Evolutionary conservation across 768 basidiomycete genomes (phyloP).

Genomic region (Cystofilobasidium capitatum): DNA sequence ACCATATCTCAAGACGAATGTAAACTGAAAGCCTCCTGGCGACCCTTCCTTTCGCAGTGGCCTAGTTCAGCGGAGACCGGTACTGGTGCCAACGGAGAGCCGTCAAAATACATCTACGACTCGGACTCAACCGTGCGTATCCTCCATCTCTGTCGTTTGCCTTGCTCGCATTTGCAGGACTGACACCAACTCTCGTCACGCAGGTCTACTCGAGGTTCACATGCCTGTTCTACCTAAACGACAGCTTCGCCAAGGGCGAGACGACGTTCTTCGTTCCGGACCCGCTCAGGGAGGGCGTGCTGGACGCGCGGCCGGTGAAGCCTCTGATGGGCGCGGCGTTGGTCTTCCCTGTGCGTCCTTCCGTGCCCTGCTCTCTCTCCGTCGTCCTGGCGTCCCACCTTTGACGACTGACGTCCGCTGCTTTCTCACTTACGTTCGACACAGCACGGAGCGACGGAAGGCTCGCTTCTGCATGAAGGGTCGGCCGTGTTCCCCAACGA

Average conservation of each 20-base stretch:
- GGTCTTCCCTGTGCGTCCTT: slow-evolving; percentile 43
- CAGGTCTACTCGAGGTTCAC: slow-evolving; percentile 25
- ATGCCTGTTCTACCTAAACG: slow-evolving; percentile 43
- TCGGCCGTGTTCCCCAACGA: slow-evolving; percentile 33
- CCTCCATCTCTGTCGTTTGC: not conserved
- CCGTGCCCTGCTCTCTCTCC: not conserved
- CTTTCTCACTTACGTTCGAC: not conserved
- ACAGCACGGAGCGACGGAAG: slow-evolving; percentile 38
- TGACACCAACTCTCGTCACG: not conserved
- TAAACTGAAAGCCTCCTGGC: not conserved
- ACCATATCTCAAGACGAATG: too few species aligned
- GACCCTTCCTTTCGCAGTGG: not conserved
- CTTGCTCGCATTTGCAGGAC: not conserved
- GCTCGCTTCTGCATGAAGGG: slow-evolving; percentile 40
- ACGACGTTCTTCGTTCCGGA: slow-evolving; percentile 53
- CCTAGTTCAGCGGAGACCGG: slow-evolving; percentile 19
- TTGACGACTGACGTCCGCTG: too few species aligned
- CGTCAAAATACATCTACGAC: slow-evolving; percentile 25
- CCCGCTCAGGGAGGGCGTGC: slow-evolving; percentile 39
- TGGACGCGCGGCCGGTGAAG: slow-evolving; percentile 47
- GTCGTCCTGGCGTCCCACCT: not conserved
- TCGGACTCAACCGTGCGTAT: slow-evolving; percentile 17
- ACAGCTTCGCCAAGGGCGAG: slow-evolving; percentile 41
- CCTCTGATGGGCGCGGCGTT: slow-evolving; percentile 48
- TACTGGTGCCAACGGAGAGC: slow-evolving; percentile 11